Conservation (phyloP, 345 rosid species). For the Microcos paniculata region DNA sequence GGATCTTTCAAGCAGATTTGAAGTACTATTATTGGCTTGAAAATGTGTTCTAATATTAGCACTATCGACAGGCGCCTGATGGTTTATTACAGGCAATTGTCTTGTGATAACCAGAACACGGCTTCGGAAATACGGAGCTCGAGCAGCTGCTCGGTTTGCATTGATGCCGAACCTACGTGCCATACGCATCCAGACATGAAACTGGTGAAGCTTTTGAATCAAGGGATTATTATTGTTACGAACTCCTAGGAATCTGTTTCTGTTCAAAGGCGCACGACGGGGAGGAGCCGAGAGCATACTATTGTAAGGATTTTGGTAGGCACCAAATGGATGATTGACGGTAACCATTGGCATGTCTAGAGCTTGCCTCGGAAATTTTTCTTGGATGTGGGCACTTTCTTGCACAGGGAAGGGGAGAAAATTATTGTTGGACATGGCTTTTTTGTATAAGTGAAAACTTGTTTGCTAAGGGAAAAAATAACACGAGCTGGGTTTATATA, state of each 20-base stretch:
- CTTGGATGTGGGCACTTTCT: neutral
- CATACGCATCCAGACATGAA: neutral
- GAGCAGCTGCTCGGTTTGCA: neutral
- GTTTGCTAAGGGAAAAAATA: neutral
- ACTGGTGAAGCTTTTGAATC: neutral
- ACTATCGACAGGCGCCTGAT: neutral
- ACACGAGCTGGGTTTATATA: neutral
- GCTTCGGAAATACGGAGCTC: neutral
- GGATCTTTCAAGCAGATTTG: neutral
- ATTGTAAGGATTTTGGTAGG: neutral
- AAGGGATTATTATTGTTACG: neutral
- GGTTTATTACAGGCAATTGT: neutral
- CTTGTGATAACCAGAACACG: neutral
- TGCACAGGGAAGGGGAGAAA: neutral
- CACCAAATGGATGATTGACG: neutral
- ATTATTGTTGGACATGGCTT: neutral
- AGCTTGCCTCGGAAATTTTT: neutral
- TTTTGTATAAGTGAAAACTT: too few relatives aligned
- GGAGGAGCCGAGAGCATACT: neutral
- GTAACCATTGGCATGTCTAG: neutral
- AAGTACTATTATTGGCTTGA: neutral
- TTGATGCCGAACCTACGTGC: neutral
- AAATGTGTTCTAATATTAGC: neutral
- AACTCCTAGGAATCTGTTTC: neutral
- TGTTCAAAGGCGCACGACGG: too few relatives aligned